A percentile compares a stretch with the other conserved stretches of the same genome.
These are phyloP conservation scores for Sabuloglossum arenarium DNA, from an alignment of 495 filamentous ascomycete genomes.

Conservation along the genomic window DNA sequence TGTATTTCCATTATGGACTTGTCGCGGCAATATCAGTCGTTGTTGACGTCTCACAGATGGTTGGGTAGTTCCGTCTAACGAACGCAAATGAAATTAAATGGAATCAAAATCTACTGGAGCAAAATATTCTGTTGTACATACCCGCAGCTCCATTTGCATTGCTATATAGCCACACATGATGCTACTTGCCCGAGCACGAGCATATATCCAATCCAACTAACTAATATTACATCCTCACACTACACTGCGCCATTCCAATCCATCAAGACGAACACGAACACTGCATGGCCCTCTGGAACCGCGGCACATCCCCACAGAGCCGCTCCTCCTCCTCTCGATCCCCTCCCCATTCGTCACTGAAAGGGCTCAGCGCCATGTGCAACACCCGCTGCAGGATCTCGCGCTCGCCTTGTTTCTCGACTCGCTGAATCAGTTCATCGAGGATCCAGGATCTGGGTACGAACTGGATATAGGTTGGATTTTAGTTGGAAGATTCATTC, in stretches of 20 bases:
- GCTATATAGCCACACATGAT: no score
- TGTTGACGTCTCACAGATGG: no score
- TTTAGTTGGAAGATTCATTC: neutral
- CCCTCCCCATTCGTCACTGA: constrained; percentile 57
- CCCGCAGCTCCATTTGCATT: no score
- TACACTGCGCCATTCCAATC: neutral
- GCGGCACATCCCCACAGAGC: constrained; percentile 78
- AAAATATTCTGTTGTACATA: no score
- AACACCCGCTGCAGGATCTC: constrained; percentile 54
- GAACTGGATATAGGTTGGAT: constrained; percentile 26
- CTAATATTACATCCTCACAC: no score
- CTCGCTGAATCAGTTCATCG: constrained; percentile 74
- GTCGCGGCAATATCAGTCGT: no score
- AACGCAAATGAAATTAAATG: no score
- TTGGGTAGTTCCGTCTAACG: no score
- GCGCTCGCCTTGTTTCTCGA: constrained; percentile 67
- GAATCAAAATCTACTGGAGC: no score
- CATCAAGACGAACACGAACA: constrained; percentile 55
- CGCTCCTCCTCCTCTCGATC: constrained; percentile 54
- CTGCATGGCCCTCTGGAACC: constrained; percentile 55
- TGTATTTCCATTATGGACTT: no score
- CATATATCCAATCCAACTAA: no score
- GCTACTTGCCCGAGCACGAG: no score
- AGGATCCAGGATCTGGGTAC: constrained; percentile 77
- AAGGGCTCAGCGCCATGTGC: constrained; percentile 63